Evolutionary conservation across 2,329 filamentous ascomycete species (phyloP).

Genomic region (Hymenoscyphus occultus): DNA sequence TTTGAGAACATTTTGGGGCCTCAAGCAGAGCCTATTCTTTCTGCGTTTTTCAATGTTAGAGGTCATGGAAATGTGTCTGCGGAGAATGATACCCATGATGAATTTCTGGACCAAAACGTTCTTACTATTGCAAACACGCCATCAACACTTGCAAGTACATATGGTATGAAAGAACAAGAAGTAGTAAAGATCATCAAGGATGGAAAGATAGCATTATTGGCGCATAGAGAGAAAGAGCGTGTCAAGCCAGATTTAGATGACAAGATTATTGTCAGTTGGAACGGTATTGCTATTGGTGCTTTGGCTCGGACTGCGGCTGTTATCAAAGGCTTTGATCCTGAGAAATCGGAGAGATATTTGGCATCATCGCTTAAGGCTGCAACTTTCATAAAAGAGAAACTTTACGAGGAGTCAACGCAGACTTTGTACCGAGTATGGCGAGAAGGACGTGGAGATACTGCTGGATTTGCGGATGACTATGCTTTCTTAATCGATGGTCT

Average conservation of each 20-base stretch:
- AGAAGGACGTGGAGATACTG: slow-evolving; percentile 59
- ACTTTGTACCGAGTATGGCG: slow-evolving; percentile 73
- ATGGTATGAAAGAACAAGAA: slow-evolving; percentile 68
- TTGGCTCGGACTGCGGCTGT: slow-evolving; percentile 73
- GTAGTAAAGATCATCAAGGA: slow-evolving; percentile 64
- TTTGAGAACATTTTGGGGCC: slow-evolving; percentile 72
- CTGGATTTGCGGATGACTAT: slow-evolving; percentile 90
- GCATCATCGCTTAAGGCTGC: slow-evolving; percentile 65
- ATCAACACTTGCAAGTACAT: slow-evolving; percentile 68
- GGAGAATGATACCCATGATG: slow-evolving; percentile 83
- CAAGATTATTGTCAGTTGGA: slow-evolving; percentile 85
- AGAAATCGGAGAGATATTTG: slow-evolving; percentile 59
- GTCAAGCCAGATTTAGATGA: slow-evolving; percentile 77
- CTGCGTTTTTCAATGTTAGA: slow-evolving; percentile 79
- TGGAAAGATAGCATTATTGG: slow-evolving; percentile 65
- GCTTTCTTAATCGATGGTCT: slow-evolving; percentile 82
- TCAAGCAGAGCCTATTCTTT: slow-evolving; percentile 68
- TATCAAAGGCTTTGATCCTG: slow-evolving; percentile 57
- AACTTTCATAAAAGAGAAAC: slow-evolving; percentile 65
- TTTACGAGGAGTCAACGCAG: slow-evolving; percentile 65
- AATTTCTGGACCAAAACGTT: slow-evolving; percentile 93
- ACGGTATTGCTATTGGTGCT: slow-evolving; percentile 81
- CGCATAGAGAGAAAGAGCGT: slow-evolving; percentile 70
- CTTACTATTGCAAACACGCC: slow-evolving; percentile 68
- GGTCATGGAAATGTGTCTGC: slow-evolving; percentile 82